Evolutionary conservation across 1,284 basidiomycete genomes (phyloP).

Genomic region (Cutaneotrichosporon sp.): DNA sequence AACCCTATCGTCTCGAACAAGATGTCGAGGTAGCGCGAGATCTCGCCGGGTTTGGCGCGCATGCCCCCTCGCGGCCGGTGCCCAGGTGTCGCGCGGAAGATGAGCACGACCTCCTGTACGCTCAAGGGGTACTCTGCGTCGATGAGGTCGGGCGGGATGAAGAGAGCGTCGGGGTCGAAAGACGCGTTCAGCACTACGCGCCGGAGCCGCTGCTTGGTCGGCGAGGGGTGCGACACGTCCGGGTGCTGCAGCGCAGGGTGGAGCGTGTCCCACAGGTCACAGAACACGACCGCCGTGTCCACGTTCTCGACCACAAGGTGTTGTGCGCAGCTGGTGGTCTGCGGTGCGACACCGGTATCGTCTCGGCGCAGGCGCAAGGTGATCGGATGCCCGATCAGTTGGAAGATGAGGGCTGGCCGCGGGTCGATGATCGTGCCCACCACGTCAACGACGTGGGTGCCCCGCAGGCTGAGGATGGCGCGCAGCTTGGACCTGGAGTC

Average conservation of each 20-base stretch:
- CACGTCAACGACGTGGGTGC: not conserved
- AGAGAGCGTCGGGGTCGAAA: not conserved
- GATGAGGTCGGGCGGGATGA: not conserved
- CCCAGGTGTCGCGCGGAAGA: not conserved
- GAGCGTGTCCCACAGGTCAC: not conserved
- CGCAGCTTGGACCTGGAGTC: slow-evolving; percentile 3
- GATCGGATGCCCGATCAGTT: not conserved
- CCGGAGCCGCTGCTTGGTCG: not conserved
- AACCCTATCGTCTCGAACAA: slow-evolving; percentile 4
- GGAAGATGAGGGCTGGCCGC: not conserved
- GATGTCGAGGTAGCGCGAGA: not conserved
- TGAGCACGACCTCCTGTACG: not conserved
- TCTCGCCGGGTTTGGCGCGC: not conserved
- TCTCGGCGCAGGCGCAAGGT: not conserved
- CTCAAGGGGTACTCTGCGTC: not conserved
- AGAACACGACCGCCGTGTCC: not conserved
- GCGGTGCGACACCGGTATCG: not conserved
- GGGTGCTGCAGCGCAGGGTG: not conserved
- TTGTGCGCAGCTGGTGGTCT: not conserved
- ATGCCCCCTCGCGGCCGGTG: not conserved
- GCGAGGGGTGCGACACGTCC: not conserved
- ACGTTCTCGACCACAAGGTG: not conserved
- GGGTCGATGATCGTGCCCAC: slow-evolving; percentile 4
- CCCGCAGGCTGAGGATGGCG: not conserved
- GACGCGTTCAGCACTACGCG: not conserved